Base-by-base conservation (phyloP, 805 yeast genomes). In the Saturnispora dispora region DNA sequence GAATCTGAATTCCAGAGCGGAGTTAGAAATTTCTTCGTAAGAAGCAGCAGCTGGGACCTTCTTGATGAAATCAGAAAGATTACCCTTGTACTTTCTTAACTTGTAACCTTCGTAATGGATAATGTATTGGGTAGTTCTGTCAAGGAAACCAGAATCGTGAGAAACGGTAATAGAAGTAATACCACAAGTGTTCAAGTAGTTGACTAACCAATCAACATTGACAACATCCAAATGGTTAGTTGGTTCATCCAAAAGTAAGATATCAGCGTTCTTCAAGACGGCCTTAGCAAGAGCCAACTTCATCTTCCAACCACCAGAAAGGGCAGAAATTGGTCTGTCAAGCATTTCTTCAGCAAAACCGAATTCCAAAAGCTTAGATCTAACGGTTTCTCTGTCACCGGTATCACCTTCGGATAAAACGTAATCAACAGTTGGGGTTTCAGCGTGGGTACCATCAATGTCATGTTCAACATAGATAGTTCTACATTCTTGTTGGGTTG, bases 281-380 rank as follows among this genome's bases (percentile, higher is more conserved):
- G 99, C 99, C 79, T 97, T 88, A 66, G 99, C 98, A 69, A 91
- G 82, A 71, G 98, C 98, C 74, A 91, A 83, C 79, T 93, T 93
- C 99, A 91, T 91, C 85, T 93, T 93, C 99, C 99, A 91, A 83
- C 99, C 99, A 85, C 99, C 99, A 70, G 99, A 93, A 65, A 93
- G 82, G 60, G 97, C 87, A 70, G 88, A 82, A 73, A 91, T 91
- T 69, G 97, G 95, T 95, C 85, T 87, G 59, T 68, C 71, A 68
- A 85, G 82, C 96, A 91, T 93, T 70, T 84, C 96, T 55, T 88
- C 91, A 64, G 93, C 67, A 90, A 93, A 93, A 69, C 83, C 82
- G 80, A 93, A 91, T 76, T 89, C 97, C 58, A 72, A 74, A 73
- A 93, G 83, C 73, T 89, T 87, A 59, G 71, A 79, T 61, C 70